phyloP scores from a whole-genome alignment of 768 basidiomycete genomes.

The Mycena epipterygia region DNA sequence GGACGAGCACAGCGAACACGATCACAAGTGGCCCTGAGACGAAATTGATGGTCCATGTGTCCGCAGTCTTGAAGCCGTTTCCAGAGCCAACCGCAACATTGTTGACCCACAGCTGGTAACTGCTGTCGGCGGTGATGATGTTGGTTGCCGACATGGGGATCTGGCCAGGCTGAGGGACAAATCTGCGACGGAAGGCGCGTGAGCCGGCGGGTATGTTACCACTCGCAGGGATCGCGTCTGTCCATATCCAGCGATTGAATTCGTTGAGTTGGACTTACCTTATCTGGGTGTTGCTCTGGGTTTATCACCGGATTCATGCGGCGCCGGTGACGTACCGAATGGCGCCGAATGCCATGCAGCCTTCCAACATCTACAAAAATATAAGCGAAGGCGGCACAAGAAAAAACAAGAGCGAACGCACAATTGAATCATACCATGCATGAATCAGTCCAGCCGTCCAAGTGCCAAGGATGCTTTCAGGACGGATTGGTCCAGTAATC shows the following conservation, averaged over 20 bases:
- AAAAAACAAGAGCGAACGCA: neutral
- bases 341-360: neutral
- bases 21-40: neutral
- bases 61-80: neutral
- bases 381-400: neutral
- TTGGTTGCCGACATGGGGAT: conserved; percentile 6
- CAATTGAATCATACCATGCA: neutral
- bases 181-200: conserved; percentile 14
- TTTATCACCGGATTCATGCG: neutral
- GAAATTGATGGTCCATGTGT: conserved; percentile 5
- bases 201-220: conserved; percentile 8
- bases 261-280: neutral
- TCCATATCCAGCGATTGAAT: conserved; percentile 13
- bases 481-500: too few species aligned
- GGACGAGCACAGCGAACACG: conserved; percentile 12
- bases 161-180: conserved; percentile 9
- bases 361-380: neutral
- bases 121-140: conserved; percentile 10
- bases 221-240: conserved; percentile 12
- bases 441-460: neutral
- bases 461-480: too few species aligned
- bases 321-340: neutral
- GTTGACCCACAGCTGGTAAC: conserved; percentile 12
- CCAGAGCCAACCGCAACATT: neutral
- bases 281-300: neutral